Base-by-base conservation (phyloP, 2,329 filamentous ascomycete genomes). In the Golovinomyces cichoracearum region DNA sequence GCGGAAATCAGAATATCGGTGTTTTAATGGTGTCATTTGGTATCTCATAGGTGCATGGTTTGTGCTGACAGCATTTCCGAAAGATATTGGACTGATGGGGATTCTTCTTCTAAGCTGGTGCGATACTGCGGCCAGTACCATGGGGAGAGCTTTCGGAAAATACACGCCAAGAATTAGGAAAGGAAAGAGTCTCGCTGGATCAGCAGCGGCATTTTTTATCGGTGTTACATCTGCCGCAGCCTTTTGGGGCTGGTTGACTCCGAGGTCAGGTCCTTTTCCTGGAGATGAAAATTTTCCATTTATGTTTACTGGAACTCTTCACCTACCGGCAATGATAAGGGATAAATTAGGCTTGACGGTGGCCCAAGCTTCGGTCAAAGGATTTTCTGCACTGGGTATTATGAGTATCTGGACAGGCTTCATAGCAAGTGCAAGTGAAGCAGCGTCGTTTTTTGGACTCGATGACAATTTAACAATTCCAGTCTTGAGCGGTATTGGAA, bases 401-500 rank as follows among this genome's bases (percentile, higher is more conserved):
- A 76, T 95, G 74, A 83, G 84, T 60, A 54, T 93, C 35, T 83
- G 82, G 66, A 86, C 86, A 5, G 90, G 90, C n/a, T 64, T 95
- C 40, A 75, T 88, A 48, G 90, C 85, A 38, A 83, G 85, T 50
- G 77, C 78, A 41, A 94, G 85, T 59, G 90, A 98, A 64, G 80
- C 88, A 15, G 71, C 93, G 42, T 85, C 98, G 64, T 60, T 95
- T 0, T 94, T 85, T 61, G 83, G 85, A 45, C 86, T 84, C 81
- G 90, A 98, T 60, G 90, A 98, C 65, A 98, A 98, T 64, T 68
- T 98, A 57, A 95, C 88, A 46, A 98, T 98, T 63, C 90, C 90
- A 1, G 76, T 93, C 23, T 69, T 98, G 46, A 93, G 84, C 60
- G 85, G 86, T 22, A 65, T 84, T 42, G 86, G 86, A 5, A 76